Evolutionary conservation across 2,329 filamentous ascomycete species (phyloP), one percentile per base, ranked within the genome.

Genomic region (Cercospora janseana): DNA sequence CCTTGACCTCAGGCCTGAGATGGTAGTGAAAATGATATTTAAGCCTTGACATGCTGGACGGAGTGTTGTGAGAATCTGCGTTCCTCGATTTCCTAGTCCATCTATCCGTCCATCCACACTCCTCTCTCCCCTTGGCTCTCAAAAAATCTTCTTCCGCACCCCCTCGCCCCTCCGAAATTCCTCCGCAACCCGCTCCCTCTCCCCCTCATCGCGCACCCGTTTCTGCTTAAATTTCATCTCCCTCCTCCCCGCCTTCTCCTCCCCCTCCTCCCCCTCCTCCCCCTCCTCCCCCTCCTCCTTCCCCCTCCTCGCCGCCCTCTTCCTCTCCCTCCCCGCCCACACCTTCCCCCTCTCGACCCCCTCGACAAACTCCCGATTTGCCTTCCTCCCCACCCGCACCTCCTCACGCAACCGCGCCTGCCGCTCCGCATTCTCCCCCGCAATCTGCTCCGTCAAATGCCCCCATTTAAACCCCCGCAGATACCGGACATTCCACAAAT

Each of bases 401-500:
- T 93, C 88, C 9, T 86, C 85, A 51, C 86, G 75, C 79, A 93
- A 81, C 62, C 87, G 79, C 62, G 83, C 86, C 46, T 83, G 79
- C 51, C 88, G 74, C 70, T 92, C 88, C 4, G 88, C 87, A 66
- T 91, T 88, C 74, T 94, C 88, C 21, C 85, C 79, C 31, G 86
- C 79, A 59, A 92, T 90, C 71, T 91, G 86, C 67, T 88, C 85
- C 49, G 86, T 89, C 56, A 80, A 61, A 60, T 79, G 70, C 40
- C 69, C 75, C 88, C 88, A 94, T 70, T 92, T 93, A 73, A 93
- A 92, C 1, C 87, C 87, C 56, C 81, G 85, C 55, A 94, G 72
- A 64, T 94, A 94, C 54, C 87, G 79, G 56, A 93, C 73, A 61
- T 86, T 91, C 88, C 88, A 94, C 35, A 94, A 79, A 67, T 94